A percentile compares a stretch with the other conserved stretches of the same genome.
phyloP scores from a whole-genome alignment of 2,329 filamentous ascomycete genomes.

The Blastomyces silverae region DNA sequence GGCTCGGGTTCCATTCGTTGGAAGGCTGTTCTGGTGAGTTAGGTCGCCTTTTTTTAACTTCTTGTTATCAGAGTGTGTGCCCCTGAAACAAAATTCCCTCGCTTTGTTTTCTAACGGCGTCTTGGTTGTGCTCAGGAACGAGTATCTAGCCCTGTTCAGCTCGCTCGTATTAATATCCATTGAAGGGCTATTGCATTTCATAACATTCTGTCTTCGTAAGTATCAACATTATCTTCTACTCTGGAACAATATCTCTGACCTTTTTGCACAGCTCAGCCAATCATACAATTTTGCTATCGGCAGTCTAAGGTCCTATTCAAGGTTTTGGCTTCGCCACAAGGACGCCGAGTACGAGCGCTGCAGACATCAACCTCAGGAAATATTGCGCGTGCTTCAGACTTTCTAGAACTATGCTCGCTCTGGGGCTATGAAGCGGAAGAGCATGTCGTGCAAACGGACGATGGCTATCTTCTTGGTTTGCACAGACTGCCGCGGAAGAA shows the following conservation, averaged over 20 bases:
- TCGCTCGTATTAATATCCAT: conserved; percentile 77
- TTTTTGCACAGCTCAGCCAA: conserved; percentile 55
- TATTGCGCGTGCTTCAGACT: conserved; percentile 81
- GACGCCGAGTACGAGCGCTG: conserved; percentile 57
- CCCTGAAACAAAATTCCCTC: neutral
- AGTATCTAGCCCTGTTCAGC: conserved; percentile 79
- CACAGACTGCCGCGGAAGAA: conserved; percentile 78
- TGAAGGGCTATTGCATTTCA: conserved; percentile 73
- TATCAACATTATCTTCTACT: conserved; percentile 19
- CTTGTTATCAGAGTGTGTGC: neutral
- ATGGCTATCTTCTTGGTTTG: conserved; percentile 86
- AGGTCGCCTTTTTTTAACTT: neutral
- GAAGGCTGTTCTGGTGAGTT: conserved; percentile 50
- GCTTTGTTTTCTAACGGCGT: neutral
- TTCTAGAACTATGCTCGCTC: conserved; percentile 84
- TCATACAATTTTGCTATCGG: conserved; percentile 76
- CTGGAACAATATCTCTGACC: conserved; percentile 2
- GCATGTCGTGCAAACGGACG: conserved; percentile 87
- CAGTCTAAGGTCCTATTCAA: conserved; percentile 80
- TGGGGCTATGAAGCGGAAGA: conserved; percentile 94
- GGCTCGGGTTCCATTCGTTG: conserved; percentile 57
- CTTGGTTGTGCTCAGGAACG: conserved; percentile 48
- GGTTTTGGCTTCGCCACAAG: conserved; percentile 61
- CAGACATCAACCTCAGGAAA: conserved; percentile 65
- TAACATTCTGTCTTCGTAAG: conserved; percentile 82